These are phyloP conservation scores for Verticillium zaregamsianum DNA, from an alignment of 2,329 filamentous ascomycete species.

Conservation along the genomic window DNA sequence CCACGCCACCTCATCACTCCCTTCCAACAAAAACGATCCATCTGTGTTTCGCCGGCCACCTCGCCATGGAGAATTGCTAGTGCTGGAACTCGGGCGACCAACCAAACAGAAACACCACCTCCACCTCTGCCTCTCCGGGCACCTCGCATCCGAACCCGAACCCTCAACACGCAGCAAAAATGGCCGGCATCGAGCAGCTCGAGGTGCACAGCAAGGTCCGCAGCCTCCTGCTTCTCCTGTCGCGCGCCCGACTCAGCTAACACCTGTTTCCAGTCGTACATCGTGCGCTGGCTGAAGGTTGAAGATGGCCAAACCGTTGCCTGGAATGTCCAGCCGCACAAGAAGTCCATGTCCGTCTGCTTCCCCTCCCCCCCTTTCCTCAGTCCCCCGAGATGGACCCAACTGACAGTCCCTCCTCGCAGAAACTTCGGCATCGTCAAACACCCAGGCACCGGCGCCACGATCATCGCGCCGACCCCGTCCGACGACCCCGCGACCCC, in stretches of 20 bases:
- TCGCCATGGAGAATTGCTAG: slow-evolving; percentile 3
- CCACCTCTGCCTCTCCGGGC: background rate
- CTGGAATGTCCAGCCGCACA: slow-evolving; percentile 96
- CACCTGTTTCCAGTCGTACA: slow-evolving; percentile 71
- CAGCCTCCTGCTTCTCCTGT: slow-evolving; percentile 5
- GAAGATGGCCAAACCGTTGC: slow-evolving; percentile 88
- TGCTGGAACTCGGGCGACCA: background rate
- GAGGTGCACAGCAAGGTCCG: slow-evolving; percentile 95
- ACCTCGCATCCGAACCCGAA: background rate
- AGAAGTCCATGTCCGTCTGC: slow-evolving; percentile 76
- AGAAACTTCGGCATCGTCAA: slow-evolving; percentile 97
- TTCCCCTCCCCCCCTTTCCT: background rate
- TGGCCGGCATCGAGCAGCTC: slow-evolving; percentile 95
- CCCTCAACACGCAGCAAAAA: slow-evolving; percentile 30
- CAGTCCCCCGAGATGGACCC: slow-evolving; percentile 2
- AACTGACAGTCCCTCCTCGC: slow-evolving; percentile 5
- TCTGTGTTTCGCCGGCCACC: background rate
- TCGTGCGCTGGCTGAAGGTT: slow-evolving; percentile 95
- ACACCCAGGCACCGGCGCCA: slow-evolving; percentile 72
- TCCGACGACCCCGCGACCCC: slow-evolving; percentile 39
- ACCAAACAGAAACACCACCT: background rate
- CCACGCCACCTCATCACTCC: background rate
- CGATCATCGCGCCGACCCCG: slow-evolving; percentile 39
- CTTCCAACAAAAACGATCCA: background rate
- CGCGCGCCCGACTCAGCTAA: slow-evolving; percentile 10